These are phyloP conservation scores for Neopestalotiopsis sp. DNA, from an alignment of 2,329 filamentous ascomycete species.

Conservation along the genomic window DNA sequence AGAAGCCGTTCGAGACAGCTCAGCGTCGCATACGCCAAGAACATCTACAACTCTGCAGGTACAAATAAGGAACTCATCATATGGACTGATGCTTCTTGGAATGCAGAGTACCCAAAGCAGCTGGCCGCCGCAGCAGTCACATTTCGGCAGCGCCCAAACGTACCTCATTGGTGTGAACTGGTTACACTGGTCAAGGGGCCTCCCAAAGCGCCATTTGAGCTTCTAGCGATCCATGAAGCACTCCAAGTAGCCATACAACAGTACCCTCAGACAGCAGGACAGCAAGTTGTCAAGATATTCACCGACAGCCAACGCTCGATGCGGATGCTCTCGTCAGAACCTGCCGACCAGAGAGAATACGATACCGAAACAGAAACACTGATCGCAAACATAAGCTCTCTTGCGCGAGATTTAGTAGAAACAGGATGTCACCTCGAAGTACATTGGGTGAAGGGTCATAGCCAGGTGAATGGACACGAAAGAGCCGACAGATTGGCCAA, in stretches of 20 bases:
- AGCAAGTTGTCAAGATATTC: neutral
- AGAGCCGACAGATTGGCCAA: neutral
- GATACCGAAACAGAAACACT: neutral
- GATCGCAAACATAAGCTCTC: neutral
- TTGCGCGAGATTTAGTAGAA: neutral
- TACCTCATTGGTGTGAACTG: neutral
- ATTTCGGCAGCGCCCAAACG: neutral
- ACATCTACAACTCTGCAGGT: neutral
- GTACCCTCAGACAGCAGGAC: neutral
- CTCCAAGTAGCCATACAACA: neutral
- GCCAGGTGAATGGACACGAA: neutral
- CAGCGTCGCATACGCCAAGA: neutral
- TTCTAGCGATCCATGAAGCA: neutral
- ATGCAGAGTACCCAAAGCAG: neutral
- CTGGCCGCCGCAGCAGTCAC: neutral
- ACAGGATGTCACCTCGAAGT: neutral
- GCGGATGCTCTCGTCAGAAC: neutral
- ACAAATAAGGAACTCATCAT: neutral
- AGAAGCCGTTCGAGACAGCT: too few species aligned
- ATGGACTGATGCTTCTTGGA: neutral
- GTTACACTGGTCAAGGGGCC: neutral
- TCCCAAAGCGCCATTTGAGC: neutral
- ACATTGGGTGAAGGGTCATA: neutral
- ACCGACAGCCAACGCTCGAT: neutral
- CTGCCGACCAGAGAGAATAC: neutral